Base-by-base conservation (phyloP, 2,329 filamentous ascomycete genomes). In the Colletotrichum musae region DNA sequence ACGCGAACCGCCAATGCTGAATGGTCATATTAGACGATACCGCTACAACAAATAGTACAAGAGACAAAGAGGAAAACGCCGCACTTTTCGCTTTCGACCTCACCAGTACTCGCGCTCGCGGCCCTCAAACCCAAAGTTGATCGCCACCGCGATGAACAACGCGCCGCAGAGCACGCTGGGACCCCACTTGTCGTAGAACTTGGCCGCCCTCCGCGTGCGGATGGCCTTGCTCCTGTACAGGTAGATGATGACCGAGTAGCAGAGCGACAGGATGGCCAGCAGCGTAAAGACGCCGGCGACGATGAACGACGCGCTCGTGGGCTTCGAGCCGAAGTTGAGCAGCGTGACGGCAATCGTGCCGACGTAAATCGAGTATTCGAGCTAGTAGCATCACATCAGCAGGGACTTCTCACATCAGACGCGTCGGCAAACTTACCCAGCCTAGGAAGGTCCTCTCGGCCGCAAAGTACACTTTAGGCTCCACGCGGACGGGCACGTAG, bases 401-500 rank as follows among this genome's bases (percentile, higher is more conserved):
- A 18, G 71, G 53, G 39, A 21, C 57, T 64, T 36, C 21, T 43
- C n/a, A 47, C 13, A 6, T 10, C n/a, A 10, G 51, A 61, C 64
- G 32, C 51, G 58, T 59, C n/a, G 6, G 10, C 12, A 24, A 28
- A 83, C 89, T 83, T 82, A 93, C 91, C 94, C 96, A 99, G 72
- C 94, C 93, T 66, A 99, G 87, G 82, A 98, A 99, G 1, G 96
- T 99, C 72, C 96, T 90, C 81, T 99, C 96, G 1, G 94, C 95
- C 24, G 96, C 96, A 78, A 99, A 97, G 80, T 94, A 97, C 58
- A 99, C 96, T 83, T 99, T 99, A 41, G 96, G 96, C 81, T 99
- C 96, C 41, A 99, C 95, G 57, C 96, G 91, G 64, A 98, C 92
- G 15, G 95, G 95, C 26, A 99, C 96, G 76, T 98, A 95, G 68